These are phyloP conservation scores for Globisporangium nodosum DNA, from an alignment of 352 stramenopile species.

Conservation along the genomic window DNA sequence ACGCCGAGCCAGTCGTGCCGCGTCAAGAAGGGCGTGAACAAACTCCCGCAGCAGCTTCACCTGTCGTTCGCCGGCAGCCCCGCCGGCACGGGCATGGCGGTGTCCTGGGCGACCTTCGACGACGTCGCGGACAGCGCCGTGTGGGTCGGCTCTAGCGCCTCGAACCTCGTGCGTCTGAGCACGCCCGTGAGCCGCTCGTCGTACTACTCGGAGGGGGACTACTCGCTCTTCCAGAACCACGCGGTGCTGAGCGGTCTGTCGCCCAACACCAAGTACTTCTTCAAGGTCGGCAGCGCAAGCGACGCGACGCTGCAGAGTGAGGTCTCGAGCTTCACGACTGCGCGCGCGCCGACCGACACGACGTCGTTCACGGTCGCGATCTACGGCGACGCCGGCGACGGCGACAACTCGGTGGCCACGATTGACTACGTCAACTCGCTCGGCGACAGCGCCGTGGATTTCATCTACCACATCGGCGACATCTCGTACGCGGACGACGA, in stretches of 20 bases:
- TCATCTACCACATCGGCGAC: constrained; percentile 73
- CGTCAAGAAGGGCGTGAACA: constrained; percentile 32
- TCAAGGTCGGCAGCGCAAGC: constrained; percentile 32
- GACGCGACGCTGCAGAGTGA: constrained; percentile 23
- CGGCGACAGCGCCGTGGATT: constrained; percentile 27
- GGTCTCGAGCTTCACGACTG: constrained; percentile 29
- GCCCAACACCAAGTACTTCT: constrained; percentile 38
- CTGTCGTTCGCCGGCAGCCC: constrained; percentile 40
- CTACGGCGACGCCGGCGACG: constrained; percentile 51
- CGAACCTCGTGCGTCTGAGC: constrained; percentile 17
- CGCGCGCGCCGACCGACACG: constrained; percentile 15
- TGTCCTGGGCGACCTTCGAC: constrained; percentile 57
- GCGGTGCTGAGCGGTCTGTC: constrained; percentile 20
- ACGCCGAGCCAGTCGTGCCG: constrained; percentile 41
- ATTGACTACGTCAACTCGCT: constrained; percentile 36
- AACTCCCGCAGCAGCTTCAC: constrained; percentile 51
- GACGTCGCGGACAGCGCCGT: constrained; percentile 30
- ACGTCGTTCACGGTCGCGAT: constrained; percentile 41
- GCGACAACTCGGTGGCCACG: constrained; percentile 28
- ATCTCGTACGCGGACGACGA: constrained; percentile 45
- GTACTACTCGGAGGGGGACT: constrained; percentile 48
- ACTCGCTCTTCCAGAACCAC: constrained; percentile 44
- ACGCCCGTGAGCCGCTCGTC: constrained; percentile 20
- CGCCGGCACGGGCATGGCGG: constrained; percentile 41
- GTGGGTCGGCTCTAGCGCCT: constrained; percentile 33